Base-by-base conservation (phyloP, 192 early-diverging fungal genomes). In the Backusella psychrophila region DNA sequence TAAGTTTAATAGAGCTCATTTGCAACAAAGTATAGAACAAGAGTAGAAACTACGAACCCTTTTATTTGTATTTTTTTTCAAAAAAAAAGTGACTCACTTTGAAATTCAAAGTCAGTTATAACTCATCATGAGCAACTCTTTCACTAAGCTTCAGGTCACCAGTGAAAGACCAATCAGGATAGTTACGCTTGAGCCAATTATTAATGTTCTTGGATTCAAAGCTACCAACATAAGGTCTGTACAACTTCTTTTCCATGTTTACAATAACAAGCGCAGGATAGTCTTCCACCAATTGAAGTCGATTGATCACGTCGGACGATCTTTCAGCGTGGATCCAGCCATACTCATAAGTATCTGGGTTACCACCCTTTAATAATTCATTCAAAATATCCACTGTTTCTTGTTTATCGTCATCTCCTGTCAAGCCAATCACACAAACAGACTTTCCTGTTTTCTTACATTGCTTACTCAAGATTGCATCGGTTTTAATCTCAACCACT, bases 281-380 rank as follows among this genome's bases (percentile, higher is more conserved):
- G 71, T 89, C 87, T 72, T 87, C 84, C 4, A 88, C 84, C 66
- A 93, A 74, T 38, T 87, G 84, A 80, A 92, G 89, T 36, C 88
- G 72, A 2, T 77, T 69, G 52, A 84, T 83, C 7, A 93, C 69
- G 11, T 77, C 71, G 21, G 76, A 56, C 3, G 87, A 85, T n/a
- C 81, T 74, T 21, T 78, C 75, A 7, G 87, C 87, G 67, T 89
- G 86, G 63, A 91, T 88, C 92, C 92, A 94, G 31, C 85, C 76
- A n/a, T 88, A 86, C 36, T 86, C 81, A 31, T 91, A 77, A 15
- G 87, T 76, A 6, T 71, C 63, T 38, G 46, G 21, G 26, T 53
- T 72, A 6, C 53, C 53, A 17, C 77, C 76, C 0, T 67, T 56
- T 8, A 83, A 81, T 34, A 84, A 35, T 0, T 84, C 77, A 11